Evolutionary conservation across 2,329 filamentous ascomycete genomes (phyloP), one percentile per base, ranked within the genome.

Genomic region (Lachnellula hyalina): DNA sequence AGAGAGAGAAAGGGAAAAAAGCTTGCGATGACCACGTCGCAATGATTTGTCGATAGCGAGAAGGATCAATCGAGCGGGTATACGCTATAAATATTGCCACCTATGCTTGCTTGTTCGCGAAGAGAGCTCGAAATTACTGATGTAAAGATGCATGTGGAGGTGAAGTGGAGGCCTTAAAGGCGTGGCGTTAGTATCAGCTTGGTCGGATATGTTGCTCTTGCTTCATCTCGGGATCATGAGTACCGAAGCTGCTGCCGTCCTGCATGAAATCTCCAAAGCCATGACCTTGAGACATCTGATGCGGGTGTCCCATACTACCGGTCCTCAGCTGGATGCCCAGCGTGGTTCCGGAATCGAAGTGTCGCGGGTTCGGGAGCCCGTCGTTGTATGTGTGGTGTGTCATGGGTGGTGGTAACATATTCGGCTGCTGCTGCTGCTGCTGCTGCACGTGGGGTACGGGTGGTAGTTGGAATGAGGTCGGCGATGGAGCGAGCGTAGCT

Each of bases 271-370:
- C 51, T 8, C n/a, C 12, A 44, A 53, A 51, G 3, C 41, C 17
- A 45, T 57, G 53, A 36, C 41, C 42, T 5, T 47, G 41, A 17
- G 36, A 23, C 2, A 57, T 44, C 8, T 53, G 50, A 25, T 64
- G 56, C n/a, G 59, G 61, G 48, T 63, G 60, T 9, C 56, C 57
- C 15, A 61, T 40, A 23, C 62, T 59, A 8, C 55, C 58, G 8
- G 60, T 62, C 34, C 61, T 45, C 12, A 63, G 38, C 40, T 59
- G 59, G 11, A 21, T 53, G 15, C 56, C 54, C 5, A 55, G 36
- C 25, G 51, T 46, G 8, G 61, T 42, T 9, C 49, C 52, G 2
- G 56, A 47, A 42, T 64, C 62, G 34, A 59, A 62, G 9, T 49
- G 48, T 35, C 52, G 53, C 32, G 51, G n/a, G 14, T 21, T 25